Conservation (phyloP, 768 basidiomycete species). For the Filobasidium floriforme region DNA sequence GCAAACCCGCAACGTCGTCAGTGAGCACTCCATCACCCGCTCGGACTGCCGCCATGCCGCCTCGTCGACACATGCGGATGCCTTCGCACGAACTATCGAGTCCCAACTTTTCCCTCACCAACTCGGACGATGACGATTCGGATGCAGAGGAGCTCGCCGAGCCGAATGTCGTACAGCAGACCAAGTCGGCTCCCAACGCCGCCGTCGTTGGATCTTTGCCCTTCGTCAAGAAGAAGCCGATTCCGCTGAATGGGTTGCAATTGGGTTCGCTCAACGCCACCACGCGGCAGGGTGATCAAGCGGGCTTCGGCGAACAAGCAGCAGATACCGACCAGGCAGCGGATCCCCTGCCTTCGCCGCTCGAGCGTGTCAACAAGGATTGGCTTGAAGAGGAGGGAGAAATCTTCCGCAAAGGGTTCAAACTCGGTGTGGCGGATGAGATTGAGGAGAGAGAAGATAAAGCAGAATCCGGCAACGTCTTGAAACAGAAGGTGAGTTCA, state of each 20-base stretch:
- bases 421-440: constrained; percentile 55
- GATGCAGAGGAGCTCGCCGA: constrained; percentile 49
- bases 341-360: constrained; percentile 10
- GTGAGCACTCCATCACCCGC: constrained; percentile 7
- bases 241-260: not conserved
- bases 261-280: not conserved
- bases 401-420: constrained; percentile 83
- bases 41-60: not conserved
- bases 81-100: constrained; percentile 62
- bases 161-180: constrained; percentile 43
- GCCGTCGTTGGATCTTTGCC: not conserved
- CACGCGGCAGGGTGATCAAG: not conserved
- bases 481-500: constrained; percentile 53
- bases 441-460: constrained; percentile 64
- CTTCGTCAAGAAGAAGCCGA: constrained; percentile 5
- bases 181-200: not conserved
- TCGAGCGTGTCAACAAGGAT: constrained; percentile 46
- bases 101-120: constrained; percentile 55
- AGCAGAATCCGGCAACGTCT: constrained; percentile 60
- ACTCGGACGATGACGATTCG: constrained; percentile 46
- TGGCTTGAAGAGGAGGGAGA: constrained; percentile 95
- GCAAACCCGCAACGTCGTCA: not conserved
- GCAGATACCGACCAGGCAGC: not conserved
- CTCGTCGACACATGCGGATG: constrained; percentile 50
- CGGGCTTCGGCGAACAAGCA: too few species aligned